Evolutionary conservation across 805 yeast species (phyloP).

Genomic region (Candida ulmi): DNA sequence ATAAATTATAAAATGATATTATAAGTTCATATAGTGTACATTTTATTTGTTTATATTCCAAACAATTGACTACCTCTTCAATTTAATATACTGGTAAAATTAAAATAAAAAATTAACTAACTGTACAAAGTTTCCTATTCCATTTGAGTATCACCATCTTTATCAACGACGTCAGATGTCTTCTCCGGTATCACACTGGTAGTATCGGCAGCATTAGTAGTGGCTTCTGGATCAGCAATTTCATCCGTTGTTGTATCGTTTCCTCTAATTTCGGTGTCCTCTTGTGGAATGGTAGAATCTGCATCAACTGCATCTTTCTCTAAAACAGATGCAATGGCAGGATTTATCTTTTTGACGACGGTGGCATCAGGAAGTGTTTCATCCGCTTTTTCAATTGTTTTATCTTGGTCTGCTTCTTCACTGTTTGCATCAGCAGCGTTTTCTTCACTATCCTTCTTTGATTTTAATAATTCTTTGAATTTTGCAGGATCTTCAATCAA

Average conservation of each 20-base stretch:
- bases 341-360: slow-evolving; percentile 14
- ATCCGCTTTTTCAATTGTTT: slow-evolving; percentile 19
- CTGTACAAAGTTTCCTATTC: slow-evolving; percentile 5
- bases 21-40: no score
- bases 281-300: slow-evolving; percentile 45
- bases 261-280: slow-evolving; percentile 38
- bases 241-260: slow-evolving; percentile 40
- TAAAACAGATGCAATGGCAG: slow-evolving; percentile 17
- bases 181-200: slow-evolving; percentile 15
- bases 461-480: slow-evolving; percentile 7
- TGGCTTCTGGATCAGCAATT: slow-evolving; percentile 32
- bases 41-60: no score
- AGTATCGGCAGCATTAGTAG: slow-evolving; percentile 6
- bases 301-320: slow-evolving; percentile 35
- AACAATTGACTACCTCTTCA: no score
- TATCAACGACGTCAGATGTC: slow-evolving; percentile 12
- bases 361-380: slow-evolving; percentile 14
- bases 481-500: slow-evolving; percentile 11
- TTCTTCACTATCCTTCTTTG: slow-evolving; percentile 6
- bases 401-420: slow-evolving; percentile 17
- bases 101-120: neutral
- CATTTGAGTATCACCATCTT: slow-evolving; percentile 29
- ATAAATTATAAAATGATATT: no score
- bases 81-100: no score
- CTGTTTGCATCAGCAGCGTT: slow-evolving; percentile 10